Percentiles rank a stretch among this genome's conserved stretches.
Conservation (phyloP, 306 rosid species). For the Datisca glomerata region DNA sequence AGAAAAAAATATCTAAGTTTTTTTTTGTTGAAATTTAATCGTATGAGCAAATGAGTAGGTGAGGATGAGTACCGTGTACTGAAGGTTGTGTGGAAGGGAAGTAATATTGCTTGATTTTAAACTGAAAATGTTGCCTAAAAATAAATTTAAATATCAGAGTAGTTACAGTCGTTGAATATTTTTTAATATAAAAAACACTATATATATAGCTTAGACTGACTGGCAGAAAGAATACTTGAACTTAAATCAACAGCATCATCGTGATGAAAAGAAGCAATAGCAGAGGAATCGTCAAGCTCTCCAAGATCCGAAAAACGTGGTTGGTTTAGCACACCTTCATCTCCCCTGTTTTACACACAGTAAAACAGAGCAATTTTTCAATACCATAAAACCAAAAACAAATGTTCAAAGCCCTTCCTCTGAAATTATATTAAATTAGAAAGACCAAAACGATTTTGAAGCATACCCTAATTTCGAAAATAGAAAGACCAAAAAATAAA, state of each 20-base stretch:
- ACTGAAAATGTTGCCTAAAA: slow-evolving; percentile 47
- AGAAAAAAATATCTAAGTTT: neutral
- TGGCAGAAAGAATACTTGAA: slow-evolving; percentile 48
- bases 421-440: no score
- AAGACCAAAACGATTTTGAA: no score
- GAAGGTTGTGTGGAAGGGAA: slow-evolving; percentile 38
- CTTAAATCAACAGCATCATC: slow-evolving; percentile 71
- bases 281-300: slow-evolving; percentile 53
- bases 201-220: no score
- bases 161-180: slow-evolving; percentile 2
- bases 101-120: slow-evolving; percentile 39
- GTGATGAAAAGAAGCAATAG: slow-evolving; percentile 31
- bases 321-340: slow-evolving; percentile 28
- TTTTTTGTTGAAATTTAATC: no score
- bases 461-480: no score
- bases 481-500: no score
- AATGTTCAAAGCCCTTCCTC: no score
- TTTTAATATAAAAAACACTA: no score
- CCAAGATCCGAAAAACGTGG: slow-evolving; percentile 54
- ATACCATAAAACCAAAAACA: no score
- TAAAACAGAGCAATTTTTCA: neutral
- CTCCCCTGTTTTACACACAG: slow-evolving; percentile 46
- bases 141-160: slow-evolving; percentile 2
- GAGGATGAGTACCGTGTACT: slow-evolving; percentile 30
- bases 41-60: neutral